phyloP scores from a whole-genome alignment of 306 rosid species.

The Quercus ilex region DNA sequence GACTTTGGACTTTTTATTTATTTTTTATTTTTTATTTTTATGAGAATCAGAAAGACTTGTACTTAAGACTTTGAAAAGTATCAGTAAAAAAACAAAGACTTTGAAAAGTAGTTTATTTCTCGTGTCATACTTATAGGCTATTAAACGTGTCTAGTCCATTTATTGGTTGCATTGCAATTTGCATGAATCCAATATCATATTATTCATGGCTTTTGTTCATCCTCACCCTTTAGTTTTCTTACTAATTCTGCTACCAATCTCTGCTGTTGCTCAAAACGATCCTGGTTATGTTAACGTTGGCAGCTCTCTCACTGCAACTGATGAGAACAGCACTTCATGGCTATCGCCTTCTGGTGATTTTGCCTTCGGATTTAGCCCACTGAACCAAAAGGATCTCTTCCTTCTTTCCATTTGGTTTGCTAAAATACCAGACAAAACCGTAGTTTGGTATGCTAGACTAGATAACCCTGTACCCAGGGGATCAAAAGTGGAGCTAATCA shows the following conservation, averaged over 20 bases:
- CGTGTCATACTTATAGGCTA: too few relatives aligned
- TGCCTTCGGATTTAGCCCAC: conserved; percentile 54
- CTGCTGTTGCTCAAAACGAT: conserved; percentile 30
- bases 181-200: too few relatives aligned
- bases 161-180: too few relatives aligned
- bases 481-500: conserved; percentile 36
- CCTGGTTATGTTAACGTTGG: conserved; percentile 19
- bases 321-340: conserved; percentile 28
- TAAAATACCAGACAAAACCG: conserved; percentile 27
- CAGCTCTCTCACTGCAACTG: conserved; percentile 23
- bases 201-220: conserved; percentile 19
- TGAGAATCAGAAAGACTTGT: too few relatives aligned
- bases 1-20: too few relatives aligned
- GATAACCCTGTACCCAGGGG: conserved; percentile 31
- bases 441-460: conserved; percentile 48
- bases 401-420: conserved; percentile 57
- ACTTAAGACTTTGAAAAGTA: too few relatives aligned
- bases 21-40: too few relatives aligned
- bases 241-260: conserved; percentile 16
- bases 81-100: too few relatives aligned
- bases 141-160: too few relatives aligned
- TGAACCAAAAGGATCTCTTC: conserved; percentile 7
- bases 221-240: conserved; percentile 13
- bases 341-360: conserved; percentile 56
- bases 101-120: too few relatives aligned